phyloP scores from a whole-genome alignment of 192 early-diverging fungal genomes.

The Dissophora ornata region DNA sequence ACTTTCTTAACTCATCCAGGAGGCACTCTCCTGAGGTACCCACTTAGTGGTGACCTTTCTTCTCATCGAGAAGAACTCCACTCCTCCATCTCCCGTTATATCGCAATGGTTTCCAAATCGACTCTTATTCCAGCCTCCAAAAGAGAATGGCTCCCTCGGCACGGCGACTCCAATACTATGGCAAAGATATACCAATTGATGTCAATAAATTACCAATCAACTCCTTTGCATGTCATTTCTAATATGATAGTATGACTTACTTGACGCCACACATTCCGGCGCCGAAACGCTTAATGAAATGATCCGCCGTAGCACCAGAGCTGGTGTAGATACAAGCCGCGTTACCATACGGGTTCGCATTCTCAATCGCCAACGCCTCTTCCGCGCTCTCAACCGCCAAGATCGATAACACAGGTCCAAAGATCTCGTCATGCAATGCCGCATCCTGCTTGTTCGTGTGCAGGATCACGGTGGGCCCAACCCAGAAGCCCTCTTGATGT shows the following conservation, averaged over 20 bases:
- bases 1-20: conserved; percentile 73
- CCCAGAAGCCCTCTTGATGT: conserved; percentile 70
- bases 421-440: conserved; percentile 83
- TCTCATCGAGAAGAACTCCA: conserved; percentile 80
- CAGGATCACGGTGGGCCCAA: conserved; percentile 77
- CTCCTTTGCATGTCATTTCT: too few species aligned
- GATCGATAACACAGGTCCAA: conserved; percentile 83
- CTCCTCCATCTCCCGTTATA: conserved; percentile 78
- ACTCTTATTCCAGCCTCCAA: conserved; percentile 79
- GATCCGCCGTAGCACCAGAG: conserved; percentile 73
- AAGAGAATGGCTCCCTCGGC: conserved; percentile 81
- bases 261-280: conserved; percentile 89
- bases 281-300: conserved; percentile 72
- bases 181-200: not conserved
- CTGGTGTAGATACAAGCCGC: conserved; percentile 79
- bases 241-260: conserved; percentile 32
- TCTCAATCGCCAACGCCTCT: conserved; percentile 80
- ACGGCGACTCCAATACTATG: conserved; percentile 50
- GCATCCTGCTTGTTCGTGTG: conserved; percentile 67
- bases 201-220: not conserved
- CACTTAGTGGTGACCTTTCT: conserved; percentile 86
- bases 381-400: conserved; percentile 63
- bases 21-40: conserved; percentile 67
- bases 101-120: conserved; percentile 74
- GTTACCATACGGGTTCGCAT: conserved; percentile 75